Evolutionary conservation across 2,329 filamentous ascomycete genomes (phyloP).

Genomic region (Seiridium unicorne): DNA sequence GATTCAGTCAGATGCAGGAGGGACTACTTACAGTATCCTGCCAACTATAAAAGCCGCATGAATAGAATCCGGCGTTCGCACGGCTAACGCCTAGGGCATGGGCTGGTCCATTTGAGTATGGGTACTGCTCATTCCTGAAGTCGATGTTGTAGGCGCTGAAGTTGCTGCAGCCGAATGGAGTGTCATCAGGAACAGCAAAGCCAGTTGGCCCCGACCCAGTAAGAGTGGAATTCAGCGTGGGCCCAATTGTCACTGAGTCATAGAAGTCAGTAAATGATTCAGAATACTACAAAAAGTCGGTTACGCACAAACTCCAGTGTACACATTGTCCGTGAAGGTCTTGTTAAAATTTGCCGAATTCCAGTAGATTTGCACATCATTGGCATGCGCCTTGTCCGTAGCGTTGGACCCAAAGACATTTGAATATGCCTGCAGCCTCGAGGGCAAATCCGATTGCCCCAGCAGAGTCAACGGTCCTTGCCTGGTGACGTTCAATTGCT

Average conservation of each 20-base stretch:
- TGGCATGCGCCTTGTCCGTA: slow-evolving; percentile 42
- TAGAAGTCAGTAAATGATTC: neutral
- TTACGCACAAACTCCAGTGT: slow-evolving; percentile 1
- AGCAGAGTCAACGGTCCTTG: slow-evolving; percentile 59
- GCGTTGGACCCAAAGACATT: neutral
- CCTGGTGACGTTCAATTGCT: slow-evolving; percentile 66
- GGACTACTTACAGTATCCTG: slow-evolving; percentile 56
- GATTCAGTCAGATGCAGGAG: too few relatives aligned
- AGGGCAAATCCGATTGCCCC: slow-evolving; percentile 48
- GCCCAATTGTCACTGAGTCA: slow-evolving; percentile 53
- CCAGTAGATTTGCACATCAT: slow-evolving; percentile 24
- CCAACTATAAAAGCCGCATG: slow-evolving; percentile 64
- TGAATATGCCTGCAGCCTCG: slow-evolving; percentile 30
- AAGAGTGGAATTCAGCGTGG: slow-evolving; percentile 60
- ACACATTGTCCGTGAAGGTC: slow-evolving; percentile 4
- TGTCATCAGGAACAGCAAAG: slow-evolving; percentile 56
- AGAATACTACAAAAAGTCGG: slow-evolving; percentile 14
- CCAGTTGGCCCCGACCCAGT: slow-evolving; percentile 63
- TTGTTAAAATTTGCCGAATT: slow-evolving; percentile 6
- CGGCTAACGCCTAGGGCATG: slow-evolving; percentile 62
- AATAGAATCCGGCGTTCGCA: slow-evolving; percentile 67
- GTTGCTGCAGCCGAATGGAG: slow-evolving; percentile 61
- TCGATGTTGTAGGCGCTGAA: slow-evolving; percentile 68
- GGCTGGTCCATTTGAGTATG: slow-evolving; percentile 50
- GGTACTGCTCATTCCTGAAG: slow-evolving; percentile 58